These are phyloP conservation scores for Pichia heedii DNA, from an alignment of 805 yeast species.

Conservation along the genomic window DNA sequence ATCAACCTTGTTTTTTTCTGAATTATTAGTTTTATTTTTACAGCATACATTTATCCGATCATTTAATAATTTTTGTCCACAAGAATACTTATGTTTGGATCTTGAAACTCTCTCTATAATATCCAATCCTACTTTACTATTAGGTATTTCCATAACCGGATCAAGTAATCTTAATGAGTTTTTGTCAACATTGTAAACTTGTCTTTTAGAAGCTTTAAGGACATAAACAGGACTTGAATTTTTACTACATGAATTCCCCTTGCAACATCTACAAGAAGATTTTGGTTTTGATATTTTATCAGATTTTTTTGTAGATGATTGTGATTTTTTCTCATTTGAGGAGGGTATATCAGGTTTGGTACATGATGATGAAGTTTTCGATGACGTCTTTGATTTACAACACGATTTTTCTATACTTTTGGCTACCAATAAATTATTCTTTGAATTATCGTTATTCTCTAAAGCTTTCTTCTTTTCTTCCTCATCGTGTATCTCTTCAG, in stretches of 20 bases:
- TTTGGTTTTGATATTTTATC: not conserved
- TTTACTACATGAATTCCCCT: constrained; percentile 2
- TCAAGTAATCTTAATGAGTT: constrained; percentile 26
- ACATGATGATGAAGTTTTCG: not conserved
- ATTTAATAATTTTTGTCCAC: not conserved
- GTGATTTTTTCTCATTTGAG: not conserved
- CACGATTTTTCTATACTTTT: not conserved
- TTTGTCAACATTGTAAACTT: constrained; percentile 29
- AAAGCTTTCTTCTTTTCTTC: not conserved
- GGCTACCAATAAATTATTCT: constrained; percentile 1
- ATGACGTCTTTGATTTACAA: not conserved
- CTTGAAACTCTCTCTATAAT: constrained; percentile 19
- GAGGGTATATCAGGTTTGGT: not conserved
- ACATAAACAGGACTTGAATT: constrained; percentile 21
- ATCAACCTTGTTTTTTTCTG: not conserved
- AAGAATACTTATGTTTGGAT: not conserved
- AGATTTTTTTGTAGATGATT: not conserved
- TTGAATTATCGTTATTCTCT: constrained; percentile 1
- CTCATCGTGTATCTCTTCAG: constrained; percentile 26
- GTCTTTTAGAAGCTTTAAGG: constrained; percentile 27
- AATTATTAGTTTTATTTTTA: not conserved
- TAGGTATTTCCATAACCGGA: constrained; percentile 28
- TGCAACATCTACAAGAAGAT: constrained; percentile 2
- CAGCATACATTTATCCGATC: not conserved
- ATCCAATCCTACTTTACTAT: constrained; percentile 25